Evolutionary conservation across 352 stramenopile species (phyloP), one percentile per base, ranked within the genome.

Genomic region (Phytophthora sp.): DNA sequence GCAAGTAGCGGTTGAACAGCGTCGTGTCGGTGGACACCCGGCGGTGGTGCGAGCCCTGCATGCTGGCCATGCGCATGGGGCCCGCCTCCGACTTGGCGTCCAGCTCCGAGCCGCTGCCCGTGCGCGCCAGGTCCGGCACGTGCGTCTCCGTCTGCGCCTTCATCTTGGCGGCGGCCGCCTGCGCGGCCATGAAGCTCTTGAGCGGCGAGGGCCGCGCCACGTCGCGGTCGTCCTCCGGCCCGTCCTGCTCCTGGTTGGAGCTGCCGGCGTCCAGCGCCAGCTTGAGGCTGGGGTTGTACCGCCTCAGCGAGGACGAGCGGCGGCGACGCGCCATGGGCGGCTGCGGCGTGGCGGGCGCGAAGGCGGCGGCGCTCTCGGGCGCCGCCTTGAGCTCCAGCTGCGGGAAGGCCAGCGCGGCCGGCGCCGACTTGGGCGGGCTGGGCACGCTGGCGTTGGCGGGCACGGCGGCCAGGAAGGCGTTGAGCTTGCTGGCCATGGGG

Each of bases 21-120:
- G 79, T 85, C 51, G 80, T 91, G 67, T 91, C 79, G 0, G 84
- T 92, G 18, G 84, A 91, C 34, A 92, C 69, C 24, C 83, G 79
- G 13, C 83, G 81, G 54, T 90, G 79, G 48, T 92, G 83, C 59
- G 65, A 76, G 13, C 78, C 74, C 31, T 92, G 83, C 2, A 74
- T 62, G 11, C 62, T 77, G 41, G 75, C 62, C 46, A 84, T 78
- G 15, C 77, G 83, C 62, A 89, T 70, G 17, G 83, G 77, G 0
- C 72, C 79, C 0, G 82, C 77, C 50, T 90, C 79, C 3, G 67
- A 76, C 30, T 66, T 77, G 10, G 62, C 49, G 38, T 69, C 46
- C 30, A 73, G 27, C 9, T 66, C 60, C 8, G 60, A 48, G 27
- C 61, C 59, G 38, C 52, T 69, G 23, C 53, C 42, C 12, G 53